Evolutionary conservation across 176 grass and related monocot genomes (phyloP), one percentile per base, ranked within the genome.

Genomic region (Chrysopogon serrulatus): DNA sequence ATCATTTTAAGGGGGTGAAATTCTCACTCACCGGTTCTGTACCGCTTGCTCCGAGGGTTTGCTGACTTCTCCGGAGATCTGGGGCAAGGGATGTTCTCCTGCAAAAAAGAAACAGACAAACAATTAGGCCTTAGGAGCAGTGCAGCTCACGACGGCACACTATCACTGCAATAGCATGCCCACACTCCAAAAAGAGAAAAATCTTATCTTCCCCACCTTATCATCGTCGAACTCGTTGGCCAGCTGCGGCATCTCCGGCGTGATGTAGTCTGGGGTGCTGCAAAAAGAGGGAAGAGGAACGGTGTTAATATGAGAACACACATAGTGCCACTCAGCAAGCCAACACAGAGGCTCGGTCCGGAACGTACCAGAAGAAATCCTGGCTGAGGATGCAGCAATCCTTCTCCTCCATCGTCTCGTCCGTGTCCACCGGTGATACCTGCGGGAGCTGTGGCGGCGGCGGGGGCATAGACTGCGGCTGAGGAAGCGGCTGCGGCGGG

Each of bases 231-330:
- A 93, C 18, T 69, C 67, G 43, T 83, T 87, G 5, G 78, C 30
- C 19, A 88, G 41, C 82, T 93, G 93, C 26, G 83, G 91, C 9
- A 82, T 90, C 27, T 95, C 93, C 7, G 96, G 96, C 33, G 96
- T 98, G 76, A 98, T 93, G 54, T 98, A 98, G 34, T 98, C 96
- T 6, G 96, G 96, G 28, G 96, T 98, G 73, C 96, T 98, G 78
- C 54, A 68, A 49, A 36, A 2, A 21, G 39, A 65, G 24, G 10
- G 76, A 24, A 57, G 16, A 73, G 19, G 18, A 63, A 16, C 39
- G 51, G 31, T 36, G 67, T 81, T 51, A 79, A 72, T 62, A 41
- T 24, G 41, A 28, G 14, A 15, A 18, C 6, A 12, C 26, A 9
- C 26, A 2, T 2, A 24, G 48, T 45, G 33, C 3, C 33, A 10